Evolutionary conservation across 345 rosid genomes (phyloP).

Genomic region (Eucalyptus sp.): DNA sequence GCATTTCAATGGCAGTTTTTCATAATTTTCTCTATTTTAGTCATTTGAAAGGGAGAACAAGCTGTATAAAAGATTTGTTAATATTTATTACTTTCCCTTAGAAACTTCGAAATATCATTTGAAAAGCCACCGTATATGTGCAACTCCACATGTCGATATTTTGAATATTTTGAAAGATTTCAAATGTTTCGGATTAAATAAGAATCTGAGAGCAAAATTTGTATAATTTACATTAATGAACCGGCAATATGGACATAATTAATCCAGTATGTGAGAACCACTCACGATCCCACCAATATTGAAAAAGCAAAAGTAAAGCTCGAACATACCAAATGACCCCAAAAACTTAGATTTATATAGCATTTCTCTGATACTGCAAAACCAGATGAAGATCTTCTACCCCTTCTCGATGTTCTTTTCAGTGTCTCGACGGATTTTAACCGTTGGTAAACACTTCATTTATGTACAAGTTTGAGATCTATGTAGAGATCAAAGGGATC

Average conservation of each 20-base stretch:
- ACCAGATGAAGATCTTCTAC: not conserved
- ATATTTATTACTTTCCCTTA: not conserved
- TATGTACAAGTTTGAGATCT: not conserved
- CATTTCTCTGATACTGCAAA: not conserved
- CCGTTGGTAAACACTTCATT: not conserved
- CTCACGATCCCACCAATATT: not conserved
- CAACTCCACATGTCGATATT: not conserved
- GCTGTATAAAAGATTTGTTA: not conserved
- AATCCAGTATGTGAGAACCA: not conserved
- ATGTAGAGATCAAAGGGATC: not conserved
- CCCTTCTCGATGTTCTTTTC: not conserved
- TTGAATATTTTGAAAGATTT: not conserved
- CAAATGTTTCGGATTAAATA: not conserved
- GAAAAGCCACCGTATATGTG: not conserved
- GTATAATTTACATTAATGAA: not conserved
- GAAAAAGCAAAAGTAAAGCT: not conserved
- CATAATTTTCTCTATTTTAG: not conserved
- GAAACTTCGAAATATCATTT: not conserved
- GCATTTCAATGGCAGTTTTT: not conserved
- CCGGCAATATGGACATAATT: not conserved
- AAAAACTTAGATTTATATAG: not conserved
- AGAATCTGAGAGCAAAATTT: not conserved
- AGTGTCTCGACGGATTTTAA: not conserved
- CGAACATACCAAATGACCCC: not conserved
- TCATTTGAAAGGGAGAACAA: not conserved